A percentile compares a stretch with the other conserved stretches of the same genome.
These are phyloP conservation scores for Ophiostoma perfectum DNA, from an alignment of 2,329 filamentous ascomycete genomes.

Conservation along the genomic window DNA sequence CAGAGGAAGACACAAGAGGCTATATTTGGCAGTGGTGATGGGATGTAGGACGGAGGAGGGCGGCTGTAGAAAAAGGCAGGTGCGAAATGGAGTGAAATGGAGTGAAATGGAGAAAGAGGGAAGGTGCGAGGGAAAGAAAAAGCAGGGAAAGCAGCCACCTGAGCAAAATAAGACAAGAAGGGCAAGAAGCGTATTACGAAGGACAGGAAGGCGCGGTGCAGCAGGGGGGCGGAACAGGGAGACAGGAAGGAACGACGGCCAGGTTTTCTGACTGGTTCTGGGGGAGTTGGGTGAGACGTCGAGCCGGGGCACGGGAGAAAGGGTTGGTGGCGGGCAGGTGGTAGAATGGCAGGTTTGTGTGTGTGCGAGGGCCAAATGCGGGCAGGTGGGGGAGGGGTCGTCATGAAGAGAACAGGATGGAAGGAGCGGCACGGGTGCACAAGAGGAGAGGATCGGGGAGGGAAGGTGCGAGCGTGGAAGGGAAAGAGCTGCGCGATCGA, in stretches of 20 bases:
- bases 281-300: background rate
- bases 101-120: slow-evolving; percentile 10
- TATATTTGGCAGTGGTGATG: background rate
- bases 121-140: slow-evolving; percentile 17
- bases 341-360: background rate
- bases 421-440: background rate
- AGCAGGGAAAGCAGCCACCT: slow-evolving; percentile 3
- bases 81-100: background rate
- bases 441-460: background rate
- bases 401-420: slow-evolving; percentile 13
- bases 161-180: background rate
- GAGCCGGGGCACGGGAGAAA: slow-evolving; percentile 1
- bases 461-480: background rate
- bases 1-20: background rate
- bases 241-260: slow-evolving; percentile 7
- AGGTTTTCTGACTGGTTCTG: background rate
- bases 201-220: slow-evolving; percentile 8
- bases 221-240: background rate
- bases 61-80: background rate
- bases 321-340: background rate
- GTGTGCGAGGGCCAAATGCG: slow-evolving; percentile 16
- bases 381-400: slow-evolving; percentile 26
- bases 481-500: background rate
- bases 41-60: background rate
- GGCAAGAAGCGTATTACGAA: background rate